Evolutionary conservation across 805 yeast genomes (phyloP).

Genomic region (Blastobotrys americana): DNA sequence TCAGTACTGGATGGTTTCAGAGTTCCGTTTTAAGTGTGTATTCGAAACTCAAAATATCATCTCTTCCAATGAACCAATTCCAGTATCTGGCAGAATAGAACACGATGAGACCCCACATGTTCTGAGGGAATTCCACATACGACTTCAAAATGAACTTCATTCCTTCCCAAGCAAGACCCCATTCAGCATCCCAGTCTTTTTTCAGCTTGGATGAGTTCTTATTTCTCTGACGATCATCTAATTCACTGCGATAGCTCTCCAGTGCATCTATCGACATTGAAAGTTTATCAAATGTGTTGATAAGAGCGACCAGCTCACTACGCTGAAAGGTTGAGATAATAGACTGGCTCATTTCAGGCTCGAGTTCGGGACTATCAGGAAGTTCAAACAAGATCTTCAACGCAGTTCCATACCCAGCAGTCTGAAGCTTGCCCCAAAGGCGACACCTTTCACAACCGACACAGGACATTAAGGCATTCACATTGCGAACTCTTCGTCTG

Average conservation of each 20-base stretch:
- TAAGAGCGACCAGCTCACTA: slow-evolving; percentile 80
- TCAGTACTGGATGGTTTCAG: too few species aligned
- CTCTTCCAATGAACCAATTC: slow-evolving; percentile 68
- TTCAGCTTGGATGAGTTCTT: slow-evolving; percentile 8
- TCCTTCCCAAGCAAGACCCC: slow-evolving; percentile 50
- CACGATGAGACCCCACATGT: slow-evolving; percentile 45
- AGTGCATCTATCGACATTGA: slow-evolving; percentile 77
- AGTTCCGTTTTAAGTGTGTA: background rate
- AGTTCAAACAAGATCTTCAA: slow-evolving; percentile 81
- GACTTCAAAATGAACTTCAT: slow-evolving; percentile 56
- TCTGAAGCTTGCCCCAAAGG: slow-evolving; percentile 96
- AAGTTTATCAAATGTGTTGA: slow-evolving; percentile 88
- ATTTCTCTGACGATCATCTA: slow-evolving; percentile 5
- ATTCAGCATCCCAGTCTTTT: slow-evolving; percentile 46
- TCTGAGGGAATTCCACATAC: slow-evolving; percentile 63
- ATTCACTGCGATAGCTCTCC: slow-evolving; percentile 45
- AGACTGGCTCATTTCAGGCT: slow-evolving; percentile 38
- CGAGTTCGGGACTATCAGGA: slow-evolving; percentile 42
- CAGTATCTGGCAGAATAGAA: slow-evolving; percentile 51
- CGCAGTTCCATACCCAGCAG: slow-evolving; percentile 96
- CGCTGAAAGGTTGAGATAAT: slow-evolving; percentile 54
- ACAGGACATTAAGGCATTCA: slow-evolving; percentile 92
- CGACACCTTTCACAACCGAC: slow-evolving; percentile 98
- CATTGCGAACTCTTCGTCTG: slow-evolving; percentile 76
- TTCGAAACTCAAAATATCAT: slow-evolving; percentile 11